Base-by-base conservation (phyloP, 176 grass and related monocot genomes). In the Oryza glumipatula region DNA sequence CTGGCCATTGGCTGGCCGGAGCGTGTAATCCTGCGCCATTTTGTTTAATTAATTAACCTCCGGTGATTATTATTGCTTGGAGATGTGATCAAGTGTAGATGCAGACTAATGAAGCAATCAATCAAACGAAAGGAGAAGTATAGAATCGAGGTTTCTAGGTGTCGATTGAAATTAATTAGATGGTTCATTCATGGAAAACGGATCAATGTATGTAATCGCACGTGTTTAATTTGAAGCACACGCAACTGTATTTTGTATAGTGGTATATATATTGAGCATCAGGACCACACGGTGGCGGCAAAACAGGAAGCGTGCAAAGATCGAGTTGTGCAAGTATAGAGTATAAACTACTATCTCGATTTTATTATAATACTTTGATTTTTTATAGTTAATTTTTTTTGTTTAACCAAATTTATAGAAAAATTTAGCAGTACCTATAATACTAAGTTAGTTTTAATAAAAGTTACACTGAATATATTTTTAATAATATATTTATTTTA, bases 41-140 rank as follows among this genome's bases (percentile, higher is more conserved):
- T 86, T 86, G 54, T 86, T 90, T 86, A 77, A 52, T 90, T 86
- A 77, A 52, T 41, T 41, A 8, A 41, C 83, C 6, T 26, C 56
- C 10, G 39, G 74, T 67, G n/a, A 67, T 72, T 65, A 67, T 72
- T 65, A 83, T 33, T 44, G 43, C 10, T 72, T 35, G 36, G 56
- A 83, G 44, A 83, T 45, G 74, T 58, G 7, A n/a, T 58, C 54
- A 0, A 36, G 35, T 36, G 35, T 36, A 36, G 35, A 77, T 48
- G 72, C 48, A 82, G 17, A 58, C 54, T 76, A 56, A 16, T 70
- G 7, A 38, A 7, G 35, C 36, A 35, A 35, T 38, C 16, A 60
- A 52, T 47, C 6, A 70, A 39, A 76, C 38, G 26, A 38, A 10
- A 10, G 15, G 68, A 74, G 51, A 78, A 78, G 39, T 45, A 6